Base-by-base conservation (phyloP, 208 protist genomes). In the Histomonas meleagridis region DNA sequence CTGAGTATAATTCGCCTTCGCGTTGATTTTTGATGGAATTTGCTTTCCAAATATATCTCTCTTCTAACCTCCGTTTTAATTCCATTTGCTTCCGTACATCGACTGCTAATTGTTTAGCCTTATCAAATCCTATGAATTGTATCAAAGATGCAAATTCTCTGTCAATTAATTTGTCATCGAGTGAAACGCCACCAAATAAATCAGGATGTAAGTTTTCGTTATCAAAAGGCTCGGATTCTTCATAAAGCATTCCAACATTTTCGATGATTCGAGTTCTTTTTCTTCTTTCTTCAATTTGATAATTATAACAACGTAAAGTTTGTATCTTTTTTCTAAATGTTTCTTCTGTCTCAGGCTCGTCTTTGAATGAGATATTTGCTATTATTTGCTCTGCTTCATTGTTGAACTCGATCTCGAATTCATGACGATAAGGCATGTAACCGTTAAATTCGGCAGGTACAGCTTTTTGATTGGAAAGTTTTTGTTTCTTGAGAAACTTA, bases 391-490 rank as follows among this genome's bases (percentile, higher is more conserved):
- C 76, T 38, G 76, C 76, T 18, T 86, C 76, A 49, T 86, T 86
- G 38, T 86, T 86, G 10, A 7, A 86, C 38, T 86, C 76, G 28
- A n/a, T 55, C 18, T 86, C 76, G 26, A 86, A 86, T 35, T 86
- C 76, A 38, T 86, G 76, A 38, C 76, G 76, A 57, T 86, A 86
- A 57, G 76, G 76, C 76, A 86, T 86, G 40, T 46, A 86, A 16
- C 76, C 76, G 12, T 16, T 40, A 86, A 57, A 86, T 86, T 86
- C 76, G 5, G 76, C 76, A 18, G 76, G 76, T 1, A n/a, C 55
- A 40, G 76, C 55, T 26, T 18, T 46, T 86, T 86, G 46, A 57
- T 86, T 86, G 26, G 51, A 57, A 38, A 57, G 51, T 46, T 86
- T 86, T 35, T 86, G n/a, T 38, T 46, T 86, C 46, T 55, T n/a